A percentile compares a stretch with the other conserved stretches of the same genome.
Conservation (phyloP, 306 rosid genomes). For the Amphicarpaea edgeworthii region DNA sequence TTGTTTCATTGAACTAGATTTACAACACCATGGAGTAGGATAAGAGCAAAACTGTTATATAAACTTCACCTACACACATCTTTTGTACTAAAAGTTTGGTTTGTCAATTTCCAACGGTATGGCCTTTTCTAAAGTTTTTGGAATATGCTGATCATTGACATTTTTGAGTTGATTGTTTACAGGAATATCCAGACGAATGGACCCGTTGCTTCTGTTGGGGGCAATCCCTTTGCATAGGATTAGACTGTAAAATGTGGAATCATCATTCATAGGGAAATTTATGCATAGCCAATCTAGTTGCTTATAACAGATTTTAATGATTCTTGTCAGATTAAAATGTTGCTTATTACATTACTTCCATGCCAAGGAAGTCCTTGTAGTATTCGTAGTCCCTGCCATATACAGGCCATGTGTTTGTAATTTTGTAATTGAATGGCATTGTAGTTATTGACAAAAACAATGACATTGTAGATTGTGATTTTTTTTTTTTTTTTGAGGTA, state of each 20-base stretch:
- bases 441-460: background rate
- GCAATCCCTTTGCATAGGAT: constrained; percentile 78
- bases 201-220: constrained; percentile 70
- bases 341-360: constrained; percentile 18
- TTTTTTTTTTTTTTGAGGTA: too few species aligned
- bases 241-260: constrained; percentile 5
- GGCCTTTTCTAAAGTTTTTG: background rate
- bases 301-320: constrained; percentile 2
- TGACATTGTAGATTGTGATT: background rate
- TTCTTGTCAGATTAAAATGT: constrained; percentile 28
- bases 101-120: background rate
- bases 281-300: constrained; percentile 2
- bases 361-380: constrained; percentile 31
- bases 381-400: background rate
- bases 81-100: background rate
- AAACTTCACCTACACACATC: background rate
- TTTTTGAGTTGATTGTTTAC: constrained; percentile 38
- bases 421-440: constrained; percentile 15
- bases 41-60: constrained; percentile 8
- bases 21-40: constrained; percentile 7
- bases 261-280: background rate
- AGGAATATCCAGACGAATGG: constrained; percentile 67
- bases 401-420: constrained; percentile 2
- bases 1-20: constrained; percentile 10
- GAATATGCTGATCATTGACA: constrained; percentile 5